These are phyloP conservation scores for Astrephomene gubernaculifera DNA, from an alignment of 139 green algal species.

Conservation along the genomic window DNA sequence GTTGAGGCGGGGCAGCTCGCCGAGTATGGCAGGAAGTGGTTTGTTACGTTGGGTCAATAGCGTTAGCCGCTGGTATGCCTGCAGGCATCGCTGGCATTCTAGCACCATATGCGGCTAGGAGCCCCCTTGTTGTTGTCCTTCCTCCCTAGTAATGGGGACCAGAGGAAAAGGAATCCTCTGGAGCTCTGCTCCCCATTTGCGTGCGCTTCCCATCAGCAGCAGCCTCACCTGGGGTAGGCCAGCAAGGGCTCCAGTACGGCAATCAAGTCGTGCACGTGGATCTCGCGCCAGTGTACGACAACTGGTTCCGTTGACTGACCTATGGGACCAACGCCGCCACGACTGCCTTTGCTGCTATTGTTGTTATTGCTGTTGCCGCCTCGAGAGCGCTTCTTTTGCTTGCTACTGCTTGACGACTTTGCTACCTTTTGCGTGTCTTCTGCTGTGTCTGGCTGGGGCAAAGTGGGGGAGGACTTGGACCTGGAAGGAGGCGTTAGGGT, in stretches of 20 bases:
- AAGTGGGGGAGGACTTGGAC: no score
- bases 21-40: not conserved
- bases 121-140: no score
- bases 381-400: no score
- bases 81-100: no score
- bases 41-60: not conserved
- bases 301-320: not conserved
- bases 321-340: not conserved
- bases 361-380: not conserved
- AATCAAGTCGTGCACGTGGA: not conserved
- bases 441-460: no score
- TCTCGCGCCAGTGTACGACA: not conserved
- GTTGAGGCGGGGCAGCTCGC: not conserved
- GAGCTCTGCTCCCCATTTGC: not conserved
- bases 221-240: constrained; percentile 15
- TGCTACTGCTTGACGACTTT: no score
- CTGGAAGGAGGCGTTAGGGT: no score
- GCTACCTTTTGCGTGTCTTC: no score
- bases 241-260: constrained; percentile 1
- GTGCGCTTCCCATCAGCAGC: not conserved
- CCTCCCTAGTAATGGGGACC: no score
- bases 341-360: not conserved
- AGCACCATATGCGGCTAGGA: no score
- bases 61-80: no score
- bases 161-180: not conserved